Evolutionary conservation across 257 asterid genomes (phyloP).

Genomic region (Mentha longifolia): DNA sequence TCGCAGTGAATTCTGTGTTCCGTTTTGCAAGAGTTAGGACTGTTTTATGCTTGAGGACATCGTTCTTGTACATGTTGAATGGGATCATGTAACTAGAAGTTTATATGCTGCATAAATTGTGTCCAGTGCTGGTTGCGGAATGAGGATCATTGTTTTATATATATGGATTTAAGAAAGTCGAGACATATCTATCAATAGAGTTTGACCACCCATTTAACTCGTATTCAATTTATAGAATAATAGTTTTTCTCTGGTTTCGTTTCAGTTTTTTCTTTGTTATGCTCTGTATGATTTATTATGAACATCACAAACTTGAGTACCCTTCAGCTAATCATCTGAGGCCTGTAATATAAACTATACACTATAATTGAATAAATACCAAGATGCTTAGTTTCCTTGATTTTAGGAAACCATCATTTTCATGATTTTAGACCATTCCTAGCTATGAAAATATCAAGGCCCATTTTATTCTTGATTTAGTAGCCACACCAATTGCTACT

Average conservation of each 20-base stretch:
- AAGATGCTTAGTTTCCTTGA: not conserved
- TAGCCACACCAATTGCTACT: not conserved
- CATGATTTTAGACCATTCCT: not conserved
- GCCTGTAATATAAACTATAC: not conserved
- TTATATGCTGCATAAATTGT: constrained; percentile 8
- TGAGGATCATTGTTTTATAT: not conserved
- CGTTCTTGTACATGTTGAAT: not conserved
- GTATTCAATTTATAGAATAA: not conserved
- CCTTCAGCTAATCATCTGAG: not conserved
- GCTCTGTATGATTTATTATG: not conserved
- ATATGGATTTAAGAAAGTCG: not conserved
- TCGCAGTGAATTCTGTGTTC: not conserved
- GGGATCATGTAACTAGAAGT: not conserved
- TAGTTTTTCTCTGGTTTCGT: not conserved
- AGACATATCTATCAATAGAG: not conserved
- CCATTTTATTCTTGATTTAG: not conserved
- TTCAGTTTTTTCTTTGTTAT: not conserved
- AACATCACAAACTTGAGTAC: not conserved
- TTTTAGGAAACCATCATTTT: not conserved
- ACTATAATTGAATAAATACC: not conserved
- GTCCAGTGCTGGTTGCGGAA: not conserved
- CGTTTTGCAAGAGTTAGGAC: not conserved
- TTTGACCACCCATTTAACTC: not conserved
- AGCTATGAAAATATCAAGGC: not conserved
- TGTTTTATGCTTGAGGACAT: not conserved